A percentile compares a stretch with the other conserved stretches of the same genome.
Evolutionary conservation across 2,329 filamentous ascomycete genomes (phyloP).

Genomic region (Penicillium sumatraense): DNA sequence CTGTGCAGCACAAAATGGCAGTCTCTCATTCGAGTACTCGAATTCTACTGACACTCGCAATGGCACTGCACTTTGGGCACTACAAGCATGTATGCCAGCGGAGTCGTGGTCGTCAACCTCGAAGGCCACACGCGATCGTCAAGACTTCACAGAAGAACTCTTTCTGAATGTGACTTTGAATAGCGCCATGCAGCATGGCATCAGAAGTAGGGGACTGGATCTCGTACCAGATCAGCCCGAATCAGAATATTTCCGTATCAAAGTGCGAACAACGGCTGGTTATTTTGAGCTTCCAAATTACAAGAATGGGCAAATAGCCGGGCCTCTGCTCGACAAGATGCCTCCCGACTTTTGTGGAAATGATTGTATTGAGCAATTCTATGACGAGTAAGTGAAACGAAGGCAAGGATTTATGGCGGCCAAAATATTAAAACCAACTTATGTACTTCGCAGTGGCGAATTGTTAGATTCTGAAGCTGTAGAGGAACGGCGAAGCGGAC

Average conservation of each 20-base stretch:
- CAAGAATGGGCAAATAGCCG: neutral
- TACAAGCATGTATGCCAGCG: neutral
- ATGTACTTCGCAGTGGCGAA: neutral
- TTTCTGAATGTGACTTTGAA: neutral
- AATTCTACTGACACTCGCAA: neutral
- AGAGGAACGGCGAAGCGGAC: neutral
- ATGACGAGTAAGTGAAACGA: neutral
- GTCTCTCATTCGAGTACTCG: neutral
- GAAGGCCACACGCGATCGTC: neutral
- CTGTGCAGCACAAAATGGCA: neutral
- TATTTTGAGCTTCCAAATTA: neutral
- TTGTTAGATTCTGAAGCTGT: too few species aligned
- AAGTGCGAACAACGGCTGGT: neutral
- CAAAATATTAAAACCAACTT: neutral
- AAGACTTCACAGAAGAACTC: neutral
- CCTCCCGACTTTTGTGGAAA: neutral
- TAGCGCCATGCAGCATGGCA: neutral
- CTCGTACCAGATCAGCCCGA: neutral
- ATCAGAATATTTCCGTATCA: neutral
- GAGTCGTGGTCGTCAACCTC: neutral
- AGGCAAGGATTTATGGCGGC: too few species aligned
- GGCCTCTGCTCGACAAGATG: neutral
- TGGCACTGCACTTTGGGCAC: neutral
- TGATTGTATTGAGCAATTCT: neutral
- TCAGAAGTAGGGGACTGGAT: neutral